Evolutionary conservation across 306 rosid species (phyloP), one percentile per base, ranked within the genome.

Genomic region (Benincasa hispida): DNA sequence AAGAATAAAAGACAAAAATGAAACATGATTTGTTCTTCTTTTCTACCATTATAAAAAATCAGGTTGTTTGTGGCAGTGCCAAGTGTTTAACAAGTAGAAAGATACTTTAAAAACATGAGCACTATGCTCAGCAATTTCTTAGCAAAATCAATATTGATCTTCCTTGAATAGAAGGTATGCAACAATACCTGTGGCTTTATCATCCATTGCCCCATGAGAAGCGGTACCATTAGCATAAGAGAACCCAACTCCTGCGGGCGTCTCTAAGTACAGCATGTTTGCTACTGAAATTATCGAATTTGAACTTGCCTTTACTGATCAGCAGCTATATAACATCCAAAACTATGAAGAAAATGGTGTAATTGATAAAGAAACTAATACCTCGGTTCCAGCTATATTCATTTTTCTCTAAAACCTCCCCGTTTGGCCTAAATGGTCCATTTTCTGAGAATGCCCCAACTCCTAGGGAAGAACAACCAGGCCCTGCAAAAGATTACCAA

Each of bases 401-500:
- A 69, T 87, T 87, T 75, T 63, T 76, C 14, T 70, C 81, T 58
- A 87, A 39, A 0, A 76, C 75, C 21, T 82, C 81, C 50, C 87
- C 87, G 67, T 81, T 80, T 15, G 87, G 87, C 86, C 90, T 84
- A 72, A 87, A 87, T 10, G 90, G 90, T 6, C 90, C 87, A 78
- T 84, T 87, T 54, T 87, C 90, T 37, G 87, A 84, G 77, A 84
- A 34, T 25, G 90, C 87, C 42, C 90, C 90, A 42, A 84, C 90
- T 50, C 90, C 90, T 37, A 87, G 75, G 8, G 90, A 87, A 80
- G 90, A 87, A 80, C 90, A 87, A 37, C 90, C 90, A 78, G 86
- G 90, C 21, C 90, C 90, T 86, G 82, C 58, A 45, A 24, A 18
- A 30, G 66, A 65, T 50, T 47, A 30, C 18, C 1, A 42, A 42